phyloP scores from a whole-genome alignment of 306 rosid species.

The Begonia loranthoides region DNA sequence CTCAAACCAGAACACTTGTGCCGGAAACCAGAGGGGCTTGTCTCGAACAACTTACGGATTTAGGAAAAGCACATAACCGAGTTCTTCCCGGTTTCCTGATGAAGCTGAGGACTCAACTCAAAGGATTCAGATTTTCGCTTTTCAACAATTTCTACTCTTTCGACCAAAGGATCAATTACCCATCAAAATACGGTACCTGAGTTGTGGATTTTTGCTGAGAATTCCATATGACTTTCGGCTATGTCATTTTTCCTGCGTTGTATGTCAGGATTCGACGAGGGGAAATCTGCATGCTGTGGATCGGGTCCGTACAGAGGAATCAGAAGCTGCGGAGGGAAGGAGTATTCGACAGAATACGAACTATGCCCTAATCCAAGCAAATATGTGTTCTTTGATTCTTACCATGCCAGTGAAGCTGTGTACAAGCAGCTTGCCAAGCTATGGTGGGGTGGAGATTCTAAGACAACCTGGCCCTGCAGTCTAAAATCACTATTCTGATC shows the following conservation, averaged over 20 bases:
- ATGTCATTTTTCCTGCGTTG: background rate
- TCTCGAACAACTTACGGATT: constrained; percentile 5
- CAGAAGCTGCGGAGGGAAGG: constrained; percentile 16
- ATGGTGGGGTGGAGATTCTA: constrained; percentile 17
- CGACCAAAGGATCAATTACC: background rate
- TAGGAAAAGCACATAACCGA: constrained; percentile 2
- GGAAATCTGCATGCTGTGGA: constrained; percentile 29
- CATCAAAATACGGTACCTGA: constrained; percentile 1
- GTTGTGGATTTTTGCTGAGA: background rate
- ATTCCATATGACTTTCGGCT: background rate
- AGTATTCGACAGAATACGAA: constrained; percentile 8
- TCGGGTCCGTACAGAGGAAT: constrained; percentile 18
- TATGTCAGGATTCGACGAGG: constrained; percentile 25
- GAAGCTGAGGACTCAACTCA: constrained; percentile 1
- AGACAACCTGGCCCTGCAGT: constrained; percentile 13
- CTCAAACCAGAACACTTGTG: constrained; percentile 10
- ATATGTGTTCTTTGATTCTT: constrained; percentile 22
- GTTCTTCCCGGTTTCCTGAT: background rate
- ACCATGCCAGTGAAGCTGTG: constrained; percentile 18
- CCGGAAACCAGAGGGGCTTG: constrained; percentile 16
- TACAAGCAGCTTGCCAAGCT: constrained; percentile 20
- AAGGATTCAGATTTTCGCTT: constrained; percentile 5
- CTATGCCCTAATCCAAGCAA: constrained; percentile 15
- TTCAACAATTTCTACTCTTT: background rate
- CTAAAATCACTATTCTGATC: constrained; percentile 14